Evolutionary conservation across 371 early-diverging fungal species (phyloP), one percentile per base, ranked within the genome.

Genomic region (Mucor circinelloides): DNA sequence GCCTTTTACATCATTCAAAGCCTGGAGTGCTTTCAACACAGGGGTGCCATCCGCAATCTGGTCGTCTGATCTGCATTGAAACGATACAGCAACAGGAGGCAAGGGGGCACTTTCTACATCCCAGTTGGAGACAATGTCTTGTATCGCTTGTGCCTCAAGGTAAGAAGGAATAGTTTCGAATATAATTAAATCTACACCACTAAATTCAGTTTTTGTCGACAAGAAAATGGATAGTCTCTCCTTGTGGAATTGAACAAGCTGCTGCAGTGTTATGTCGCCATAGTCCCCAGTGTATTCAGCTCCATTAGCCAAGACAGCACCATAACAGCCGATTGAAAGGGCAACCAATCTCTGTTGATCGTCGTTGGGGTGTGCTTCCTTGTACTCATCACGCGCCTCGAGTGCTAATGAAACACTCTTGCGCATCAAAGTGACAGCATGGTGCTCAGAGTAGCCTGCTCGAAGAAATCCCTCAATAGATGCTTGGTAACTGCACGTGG

Each of bases 121-220:
- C 30, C 62, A 54, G 27, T 44, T 57, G 3, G 25, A 21, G 1
- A 82, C 55, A 8, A 83, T 27, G 34, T 73, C 15, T 7, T 64
- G 68, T 36, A 89, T 86, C 0, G 85, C 84, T 42, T 76, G 62
- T 15, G 80, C 81, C 64, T 88, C 88, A n/a, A 69, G 42, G 7
- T 62, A 68, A n/a, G 78, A 81, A 23, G 90, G 90, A 12, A 89
- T 74, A 0, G 90, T 89, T 63, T 89, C 90, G 62, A 89, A 85
- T 7, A 88, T 65, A 56, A 89, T 68, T 3, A 89, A 66, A 67
- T 88, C 86, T 13, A 78, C 62, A 23, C 50, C 25, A 50, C 10
- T 2, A 9, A 23, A 25, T n/a, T 69, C 65, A 5, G 67, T 60
- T 56, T 19, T 58, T 46, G 66, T 64, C 28, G 60, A 27, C 8